These are phyloP conservation scores for Chlorella vulgaris DNA, from an alignment of 139 green algal species.

Conservation along the genomic window DNA sequence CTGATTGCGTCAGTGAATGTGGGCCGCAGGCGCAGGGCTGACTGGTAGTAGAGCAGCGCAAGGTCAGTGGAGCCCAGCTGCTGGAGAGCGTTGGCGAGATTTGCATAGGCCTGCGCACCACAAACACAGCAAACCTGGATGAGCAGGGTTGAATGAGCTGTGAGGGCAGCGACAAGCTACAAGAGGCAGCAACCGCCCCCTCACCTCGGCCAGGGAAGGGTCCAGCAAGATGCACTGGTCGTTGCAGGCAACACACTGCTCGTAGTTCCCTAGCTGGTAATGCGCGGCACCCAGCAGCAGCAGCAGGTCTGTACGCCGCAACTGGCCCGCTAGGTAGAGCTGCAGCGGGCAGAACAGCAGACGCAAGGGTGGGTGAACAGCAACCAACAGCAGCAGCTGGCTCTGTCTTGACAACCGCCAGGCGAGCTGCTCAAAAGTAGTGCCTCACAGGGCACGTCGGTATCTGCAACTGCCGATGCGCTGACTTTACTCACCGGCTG, in stretches of 20 bases:
- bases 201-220: constrained; percentile 27
- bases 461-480: no score
- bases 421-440: no score
- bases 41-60: constrained; percentile 85
- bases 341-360: constrained; percentile 16
- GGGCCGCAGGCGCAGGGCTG: constrained; percentile 73
- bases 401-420: neutral
- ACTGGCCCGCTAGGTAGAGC: constrained; percentile 41
- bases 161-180: no score
- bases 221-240: constrained; percentile 76
- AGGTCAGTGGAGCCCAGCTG: constrained; percentile 80
- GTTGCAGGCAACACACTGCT: constrained; percentile 72
- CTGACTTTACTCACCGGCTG: constrained; percentile 64
- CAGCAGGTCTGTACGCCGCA: constrained; percentile 69
- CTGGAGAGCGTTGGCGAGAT: constrained; percentile 81
- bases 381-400: neutral
- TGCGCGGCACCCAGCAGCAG: constrained; percentile 83
- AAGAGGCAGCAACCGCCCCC: neutral
- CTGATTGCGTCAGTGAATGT: constrained; percentile 80
- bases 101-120: constrained; percentile 69
- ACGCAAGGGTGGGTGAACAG: neutral
- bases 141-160: no score
- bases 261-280: constrained; percentile 81
- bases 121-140: no score
- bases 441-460: no score